Evolutionary conservation across 2,329 filamentous ascomycete genomes (phyloP).

Genomic region (Calonectria leucothoes): DNA sequence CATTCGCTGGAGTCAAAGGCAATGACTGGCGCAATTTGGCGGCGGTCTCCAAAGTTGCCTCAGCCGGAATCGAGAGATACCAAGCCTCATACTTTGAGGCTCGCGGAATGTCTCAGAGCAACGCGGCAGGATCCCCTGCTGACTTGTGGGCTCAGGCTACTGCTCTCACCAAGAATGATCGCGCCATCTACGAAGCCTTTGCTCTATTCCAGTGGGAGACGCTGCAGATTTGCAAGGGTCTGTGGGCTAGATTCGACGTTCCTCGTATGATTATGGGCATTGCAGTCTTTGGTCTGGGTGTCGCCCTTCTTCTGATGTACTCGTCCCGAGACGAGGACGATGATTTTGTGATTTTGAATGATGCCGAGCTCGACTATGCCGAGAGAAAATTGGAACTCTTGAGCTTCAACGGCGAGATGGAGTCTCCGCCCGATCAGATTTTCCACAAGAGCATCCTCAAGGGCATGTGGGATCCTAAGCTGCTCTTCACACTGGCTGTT

Average conservation of each 20-base stretch:
- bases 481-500: slow-evolving; percentile 45
- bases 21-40: slow-evolving; percentile 83
- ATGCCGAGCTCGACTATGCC: slow-evolving; percentile 68
- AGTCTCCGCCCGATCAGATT: slow-evolving; percentile 53
- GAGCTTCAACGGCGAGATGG: slow-evolving; percentile 49
- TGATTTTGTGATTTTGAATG: slow-evolving; percentile 64
- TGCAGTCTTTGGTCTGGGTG: slow-evolving; percentile 73
- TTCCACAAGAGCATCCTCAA: slow-evolving; percentile 49
- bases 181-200: slow-evolving; percentile 68
- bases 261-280: slow-evolving; percentile 87
- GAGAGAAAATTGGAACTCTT: slow-evolving; percentile 68
- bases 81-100: slow-evolving; percentile 84
- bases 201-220: slow-evolving; percentile 82
- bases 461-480: slow-evolving; percentile 49
- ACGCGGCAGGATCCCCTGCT: slow-evolving; percentile 53
- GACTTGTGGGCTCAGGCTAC: slow-evolving; percentile 62
- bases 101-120: slow-evolving; percentile 73
- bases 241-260: slow-evolving; percentile 95
- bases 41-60: slow-evolving; percentile 78
- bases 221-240: slow-evolving; percentile 79
- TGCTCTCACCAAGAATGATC: slow-evolving; percentile 52
- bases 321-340: slow-evolving; percentile 69
- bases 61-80: slow-evolving; percentile 90
- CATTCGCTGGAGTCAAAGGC: slow-evolving; percentile 79
- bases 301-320: slow-evolving; percentile 79